Conservation (phyloP, 768 basidiomycete species). For the Phanerochaete sordida region DNA sequence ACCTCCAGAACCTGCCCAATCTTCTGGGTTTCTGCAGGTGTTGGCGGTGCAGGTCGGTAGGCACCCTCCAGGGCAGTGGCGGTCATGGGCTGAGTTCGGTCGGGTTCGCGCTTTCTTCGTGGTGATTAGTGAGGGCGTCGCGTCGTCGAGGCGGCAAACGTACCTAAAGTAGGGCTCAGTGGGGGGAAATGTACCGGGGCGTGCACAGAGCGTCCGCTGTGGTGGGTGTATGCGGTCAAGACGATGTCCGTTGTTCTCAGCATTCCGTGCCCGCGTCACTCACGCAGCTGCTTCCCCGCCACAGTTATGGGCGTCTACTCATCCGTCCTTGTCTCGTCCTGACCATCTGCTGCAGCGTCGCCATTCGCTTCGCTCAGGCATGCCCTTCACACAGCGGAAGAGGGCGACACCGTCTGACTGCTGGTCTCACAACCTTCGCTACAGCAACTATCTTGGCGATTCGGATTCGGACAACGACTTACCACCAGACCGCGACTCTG, state of each 20-base stretch:
- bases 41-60: conserved; percentile 13
- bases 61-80: conserved; percentile 1
- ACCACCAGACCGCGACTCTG: not conserved
- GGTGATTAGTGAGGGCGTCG: too few relatives aligned
- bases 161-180: too few relatives aligned
- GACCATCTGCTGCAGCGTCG: not conserved
- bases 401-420: not conserved
- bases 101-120: not conserved
- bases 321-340: not conserved
- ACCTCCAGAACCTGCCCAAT: conserved; percentile 33
- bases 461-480: conserved; percentile 5
- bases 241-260: not conserved
- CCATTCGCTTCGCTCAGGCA: not conserved
- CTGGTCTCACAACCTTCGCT: conserved; percentile 12
- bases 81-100: not conserved
- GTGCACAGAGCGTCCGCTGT: not conserved
- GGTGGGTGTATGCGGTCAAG: not conserved
- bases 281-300: not conserved
- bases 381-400: not conserved
- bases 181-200: too few relatives aligned
- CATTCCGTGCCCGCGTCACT: not conserved
- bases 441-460: conserved; percentile 1
- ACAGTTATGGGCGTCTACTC: not conserved
- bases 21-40: conserved; percentile 22
- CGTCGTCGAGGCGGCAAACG: too few relatives aligned